A percentile compares a stretch with the other conserved stretches of the same genome.
These are phyloP conservation scores for Fusarium miscanthi DNA, from an alignment of 2,329 filamentous ascomycete genomes.

Conservation along the genomic window DNA sequence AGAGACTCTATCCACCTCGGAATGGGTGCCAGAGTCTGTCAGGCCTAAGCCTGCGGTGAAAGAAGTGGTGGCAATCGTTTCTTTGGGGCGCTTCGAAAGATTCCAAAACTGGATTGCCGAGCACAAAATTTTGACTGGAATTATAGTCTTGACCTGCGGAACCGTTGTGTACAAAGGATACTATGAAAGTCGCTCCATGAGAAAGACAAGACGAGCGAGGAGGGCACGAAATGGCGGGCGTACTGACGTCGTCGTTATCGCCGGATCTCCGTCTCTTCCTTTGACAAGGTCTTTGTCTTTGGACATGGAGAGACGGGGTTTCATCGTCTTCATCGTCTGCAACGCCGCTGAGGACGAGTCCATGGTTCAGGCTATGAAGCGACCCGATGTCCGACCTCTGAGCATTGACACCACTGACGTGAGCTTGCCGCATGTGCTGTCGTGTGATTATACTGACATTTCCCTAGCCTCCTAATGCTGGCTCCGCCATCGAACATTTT, in stretches of 20 bases:
- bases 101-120: constrained; percentile 76
- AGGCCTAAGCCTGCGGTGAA: constrained; percentile 65
- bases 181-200: constrained; percentile 64
- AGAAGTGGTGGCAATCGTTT: constrained; percentile 49
- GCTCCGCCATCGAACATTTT: constrained; percentile 77
- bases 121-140: constrained; percentile 79
- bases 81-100: constrained; percentile 58
- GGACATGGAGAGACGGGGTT: constrained; percentile 90
- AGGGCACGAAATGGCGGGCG: constrained; percentile 85
- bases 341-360: constrained; percentile 87
- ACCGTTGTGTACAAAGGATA: constrained; percentile 68
- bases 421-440: constrained; percentile 48
- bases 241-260: constrained; percentile 87
- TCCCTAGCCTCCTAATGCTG: constrained; percentile 73
- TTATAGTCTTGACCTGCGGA: constrained; percentile 76
- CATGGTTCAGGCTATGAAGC: constrained; percentile 78
- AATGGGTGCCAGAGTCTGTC: constrained; percentile 79
- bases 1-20: constrained; percentile 72
- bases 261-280: constrained; percentile 86
- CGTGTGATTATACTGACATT: constrained; percentile 12
- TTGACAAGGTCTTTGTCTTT: constrained; percentile 84
- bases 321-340: constrained; percentile 92
- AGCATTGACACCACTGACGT: constrained; percentile 86
- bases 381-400: constrained; percentile 84
- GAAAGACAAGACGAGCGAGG: constrained; percentile 78